Percentiles rank a stretch among this genome's conserved stretches.
Evolutionary conservation across 768 basidiomycete genomes (phyloP).

Genomic region (Mrakia frigida): DNA sequence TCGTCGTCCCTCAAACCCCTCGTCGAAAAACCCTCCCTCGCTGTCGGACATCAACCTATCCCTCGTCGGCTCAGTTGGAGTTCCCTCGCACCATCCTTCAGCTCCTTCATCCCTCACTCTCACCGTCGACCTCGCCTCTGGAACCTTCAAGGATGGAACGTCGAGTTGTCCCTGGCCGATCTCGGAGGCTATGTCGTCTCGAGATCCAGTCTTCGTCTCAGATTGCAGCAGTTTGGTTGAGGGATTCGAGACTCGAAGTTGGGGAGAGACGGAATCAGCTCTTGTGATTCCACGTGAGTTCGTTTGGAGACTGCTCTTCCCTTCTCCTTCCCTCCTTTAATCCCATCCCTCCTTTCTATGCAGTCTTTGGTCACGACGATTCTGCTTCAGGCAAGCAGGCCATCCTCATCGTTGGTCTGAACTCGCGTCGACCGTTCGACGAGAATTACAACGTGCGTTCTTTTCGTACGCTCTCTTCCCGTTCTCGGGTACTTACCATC

Average conservation of each 20-base stretch:
- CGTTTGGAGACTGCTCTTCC: neutral
- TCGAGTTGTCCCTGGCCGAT: neutral
- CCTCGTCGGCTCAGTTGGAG: constrained; percentile 20
- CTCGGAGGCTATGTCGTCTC: neutral
- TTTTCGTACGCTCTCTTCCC: neutral
- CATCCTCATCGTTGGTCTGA: constrained; percentile 39
- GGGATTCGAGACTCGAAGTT: constrained; percentile 28
- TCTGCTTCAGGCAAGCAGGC: neutral
- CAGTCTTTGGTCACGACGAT: constrained; percentile 11
- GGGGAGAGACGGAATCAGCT: constrained; percentile 2
- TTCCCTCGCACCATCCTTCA: constrained; percentile 17
- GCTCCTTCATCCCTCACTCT: constrained; percentile 5
- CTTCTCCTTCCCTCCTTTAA: neutral
- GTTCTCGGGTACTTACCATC: neutral
- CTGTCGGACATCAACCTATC: neutral
- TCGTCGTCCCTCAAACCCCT: neutral
- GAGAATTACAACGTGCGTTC: constrained; percentile 35
- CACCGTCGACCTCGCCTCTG: neutral
- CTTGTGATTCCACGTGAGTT: constrained; percentile 26
- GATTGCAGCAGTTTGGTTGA: constrained; percentile 3
- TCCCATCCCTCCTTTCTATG: neutral
- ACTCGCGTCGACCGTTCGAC: constrained; percentile 39
- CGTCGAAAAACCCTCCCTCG: too few species aligned
- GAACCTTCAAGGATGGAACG: neutral
- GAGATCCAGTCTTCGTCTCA: constrained; percentile 15